Conservation (phyloP, 2,329 filamentous ascomycete genomes). For the Tolypocladium album region DNA sequence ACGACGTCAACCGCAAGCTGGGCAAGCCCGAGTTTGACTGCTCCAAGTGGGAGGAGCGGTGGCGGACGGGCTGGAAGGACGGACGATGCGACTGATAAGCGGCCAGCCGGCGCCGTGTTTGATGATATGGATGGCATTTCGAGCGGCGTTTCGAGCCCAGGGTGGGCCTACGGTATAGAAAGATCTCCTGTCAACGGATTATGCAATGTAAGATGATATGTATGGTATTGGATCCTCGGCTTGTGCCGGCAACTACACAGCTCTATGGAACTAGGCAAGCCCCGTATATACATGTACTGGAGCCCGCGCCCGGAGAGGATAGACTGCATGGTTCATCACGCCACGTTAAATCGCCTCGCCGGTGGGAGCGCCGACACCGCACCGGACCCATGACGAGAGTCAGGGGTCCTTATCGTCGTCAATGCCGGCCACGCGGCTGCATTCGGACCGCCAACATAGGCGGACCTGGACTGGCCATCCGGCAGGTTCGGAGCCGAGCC, state of each 20-base stretch:
- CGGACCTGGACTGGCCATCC: not conserved
- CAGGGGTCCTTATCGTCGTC: not conserved
- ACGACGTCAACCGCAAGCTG: constrained; percentile 79
- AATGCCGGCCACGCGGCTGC: not conserved
- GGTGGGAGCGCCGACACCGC: not conserved
- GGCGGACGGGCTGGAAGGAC: constrained; percentile 80
- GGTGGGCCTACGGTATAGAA: not conserved
- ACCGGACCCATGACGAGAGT: not conserved
- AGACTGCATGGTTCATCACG: not conserved
- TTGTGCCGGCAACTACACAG: not conserved
- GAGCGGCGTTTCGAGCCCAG: not conserved
- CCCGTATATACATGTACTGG: too few relatives aligned
- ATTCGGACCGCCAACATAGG: not conserved
- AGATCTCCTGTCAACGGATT: not conserved
- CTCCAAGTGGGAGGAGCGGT: constrained; percentile 81
- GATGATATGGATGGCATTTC: not conserved
- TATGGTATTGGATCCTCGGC: not conserved
- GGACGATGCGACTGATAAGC: constrained; percentile 43
- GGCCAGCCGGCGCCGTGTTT: not conserved
- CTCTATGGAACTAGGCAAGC: not conserved
- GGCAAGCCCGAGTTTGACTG: constrained; percentile 92
- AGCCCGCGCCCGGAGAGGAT: not conserved
- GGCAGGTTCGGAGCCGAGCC: not conserved
- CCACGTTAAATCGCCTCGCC: not conserved
- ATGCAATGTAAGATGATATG: not conserved